Evolutionary conservation across 176 grass and related monocot genomes (phyloP).

Genomic region (Ensete ventricosum): DNA sequence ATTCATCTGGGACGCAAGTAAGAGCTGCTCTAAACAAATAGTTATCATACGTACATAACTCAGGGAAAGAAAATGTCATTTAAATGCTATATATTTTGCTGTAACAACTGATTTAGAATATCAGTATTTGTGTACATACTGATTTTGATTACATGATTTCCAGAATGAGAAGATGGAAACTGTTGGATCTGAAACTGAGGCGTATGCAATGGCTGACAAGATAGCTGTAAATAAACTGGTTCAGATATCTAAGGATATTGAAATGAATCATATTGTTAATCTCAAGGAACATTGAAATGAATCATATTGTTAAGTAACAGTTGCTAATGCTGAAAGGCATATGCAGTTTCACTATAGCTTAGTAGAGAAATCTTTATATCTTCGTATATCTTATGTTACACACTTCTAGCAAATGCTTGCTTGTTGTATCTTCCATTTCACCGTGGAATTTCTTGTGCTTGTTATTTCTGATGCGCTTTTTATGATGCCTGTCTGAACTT

Average conservation of each 20-base stretch:
- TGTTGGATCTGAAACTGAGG: slow-evolving; percentile 69
- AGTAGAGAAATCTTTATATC: not conserved
- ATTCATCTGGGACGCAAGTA: slow-evolving; percentile 62
- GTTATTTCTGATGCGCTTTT: not conserved
- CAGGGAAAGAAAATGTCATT: not conserved
- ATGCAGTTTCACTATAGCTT: not conserved
- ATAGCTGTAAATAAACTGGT: slow-evolving; percentile 49
- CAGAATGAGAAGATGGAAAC: slow-evolving; percentile 71
- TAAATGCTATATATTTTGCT: not conserved
- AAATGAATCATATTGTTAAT: not conserved
- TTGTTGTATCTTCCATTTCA: not conserved
- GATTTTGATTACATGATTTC: not conserved
- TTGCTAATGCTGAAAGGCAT: not conserved
- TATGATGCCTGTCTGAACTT: not conserved
- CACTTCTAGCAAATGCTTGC: not conserved
- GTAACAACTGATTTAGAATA: not conserved
- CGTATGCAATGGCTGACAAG: slow-evolving; percentile 63
- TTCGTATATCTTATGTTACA: not conserved
- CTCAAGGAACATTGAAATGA: not conserved
- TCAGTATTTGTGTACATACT: not conserved
- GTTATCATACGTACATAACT: not conserved
- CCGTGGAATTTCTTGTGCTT: no score
- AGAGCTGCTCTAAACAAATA: slow-evolving; percentile 7
- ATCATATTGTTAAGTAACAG: not conserved
- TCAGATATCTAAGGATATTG: not conserved